phyloP scores from a whole-genome alignment of 2,329 filamentous ascomycete species.

The Whalleya microplaca region DNA sequence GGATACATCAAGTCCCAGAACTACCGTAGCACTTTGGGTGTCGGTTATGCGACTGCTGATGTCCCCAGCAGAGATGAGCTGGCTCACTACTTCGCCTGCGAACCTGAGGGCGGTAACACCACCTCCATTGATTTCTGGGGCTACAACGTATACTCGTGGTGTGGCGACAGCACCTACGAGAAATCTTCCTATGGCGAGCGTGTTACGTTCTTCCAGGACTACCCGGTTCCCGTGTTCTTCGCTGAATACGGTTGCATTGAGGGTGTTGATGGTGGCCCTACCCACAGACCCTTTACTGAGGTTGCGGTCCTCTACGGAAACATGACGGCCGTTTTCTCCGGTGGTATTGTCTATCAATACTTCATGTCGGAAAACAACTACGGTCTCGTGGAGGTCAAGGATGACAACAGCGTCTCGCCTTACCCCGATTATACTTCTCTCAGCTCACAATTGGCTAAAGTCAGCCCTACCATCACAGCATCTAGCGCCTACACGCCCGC shows the following conservation, averaged over 20 bases:
- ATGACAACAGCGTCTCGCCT: constrained; percentile 63
- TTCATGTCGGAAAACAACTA: constrained; percentile 90
- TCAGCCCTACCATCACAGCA: constrained; percentile 67
- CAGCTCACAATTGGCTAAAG: constrained; percentile 69
- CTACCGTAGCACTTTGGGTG: constrained; percentile 74
- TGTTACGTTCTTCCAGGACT: constrained; percentile 84
- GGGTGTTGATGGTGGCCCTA: constrained; percentile 52
- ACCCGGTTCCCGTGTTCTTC: constrained; percentile 95
- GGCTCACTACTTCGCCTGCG: constrained; percentile 95
- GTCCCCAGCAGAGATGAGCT: constrained; percentile 78
- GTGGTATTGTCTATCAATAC: constrained; percentile 99
- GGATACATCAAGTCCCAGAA: constrained; percentile 82
- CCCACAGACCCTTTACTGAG: constrained; percentile 81
- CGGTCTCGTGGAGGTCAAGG: constrained; percentile 70
- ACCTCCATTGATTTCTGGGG: constrained; percentile 93
- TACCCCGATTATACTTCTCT: constrained; percentile 77
- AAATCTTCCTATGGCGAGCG: constrained; percentile 81
- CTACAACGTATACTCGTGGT: constrained; percentile 99
- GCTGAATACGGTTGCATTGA: constrained; percentile 97
- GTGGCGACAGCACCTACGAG: constrained; percentile 78
- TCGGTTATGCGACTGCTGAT: constrained; percentile 96
- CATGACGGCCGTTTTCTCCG: constrained; percentile 89
- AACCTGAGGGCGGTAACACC: constrained; percentile 51
- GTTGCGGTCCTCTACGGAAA: constrained; percentile 78
- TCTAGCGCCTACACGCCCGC: constrained; percentile 71